Evolutionary conservation across 179 eudicot genomes (phyloP), one percentile per base, ranked within the genome.

Genomic region (Vitellaria paradoxa): DNA sequence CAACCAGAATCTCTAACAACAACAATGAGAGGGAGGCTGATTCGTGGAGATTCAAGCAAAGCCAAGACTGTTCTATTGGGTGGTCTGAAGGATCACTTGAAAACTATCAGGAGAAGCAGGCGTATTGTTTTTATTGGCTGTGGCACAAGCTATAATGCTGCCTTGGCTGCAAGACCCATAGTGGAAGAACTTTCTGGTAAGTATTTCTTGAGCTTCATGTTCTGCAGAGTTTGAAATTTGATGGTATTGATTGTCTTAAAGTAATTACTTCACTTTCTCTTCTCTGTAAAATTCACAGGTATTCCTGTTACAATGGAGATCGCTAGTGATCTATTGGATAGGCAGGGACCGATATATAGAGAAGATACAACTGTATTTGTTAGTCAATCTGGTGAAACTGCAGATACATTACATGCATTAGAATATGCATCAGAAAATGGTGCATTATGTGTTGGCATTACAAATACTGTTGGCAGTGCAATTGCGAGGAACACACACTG

Each of bases 371-470:
- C 90, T 72, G 97, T 92, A 60, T 96, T 96, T 85, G 99, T 96
- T 61, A 96, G 99, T 83, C 99, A 96, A 79, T 96, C 98, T 64
- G 99, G 99, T 72, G 99, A 96, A 91, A 96, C 99, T 69, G 97
- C 97, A 46, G 98, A 96, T 78, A 96, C 99, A 11, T 83, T 96
- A 76, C 89, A 84, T 52, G 98, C 99, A 68, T 83, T 96, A 65
- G 93, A 96, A 49, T 96, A 94, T 85, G 98, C 99, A 64, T 75
- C 88, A 66, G 94, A 88, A 78, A 96, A 94, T 84, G 99, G 97
- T 77, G 99, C 99, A 59, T 78, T 92, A 68, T 96, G 99, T 83
- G 98, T 96, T 67, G 99, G 99, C 77, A 91, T 96, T 71, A 96
- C 98, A 30, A 96, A 96, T 78, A 96, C 99, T 56, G 98, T 94